Base-by-base conservation (phyloP, 805 yeast genomes). In the Starmera quercuum region DNA sequence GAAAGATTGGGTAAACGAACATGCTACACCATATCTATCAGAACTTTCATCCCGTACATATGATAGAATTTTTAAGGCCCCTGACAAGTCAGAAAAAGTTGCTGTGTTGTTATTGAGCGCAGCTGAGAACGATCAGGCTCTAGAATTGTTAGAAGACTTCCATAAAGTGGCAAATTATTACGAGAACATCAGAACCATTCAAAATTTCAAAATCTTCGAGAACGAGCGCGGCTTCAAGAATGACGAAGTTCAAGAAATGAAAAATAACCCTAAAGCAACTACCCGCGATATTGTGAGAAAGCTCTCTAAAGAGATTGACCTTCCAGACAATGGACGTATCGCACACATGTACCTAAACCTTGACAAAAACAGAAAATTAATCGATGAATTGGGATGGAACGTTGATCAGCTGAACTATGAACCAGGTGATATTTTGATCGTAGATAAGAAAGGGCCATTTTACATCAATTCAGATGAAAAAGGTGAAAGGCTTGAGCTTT, bases 351-450 rank as follows among this genome's bases (percentile, higher is more conserved):
- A 64, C 42, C 41, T 78, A 10, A 85, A 82, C 46, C 42, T 75
- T 14, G 50, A 65, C 2, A 57, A 62, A 14, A 47, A 59, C 28
- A 46, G 50, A 2, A 42, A 53, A 4, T 43, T 64, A 9, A 50
- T 65, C 5, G 29, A 45, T 3, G 28, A 40, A 3, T 26, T 41
- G 9, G 55, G 53, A 2, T 36, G 48, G 13, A 39, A 44, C 9
- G 31, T 45, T 20, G 33, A 39, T 26, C 41, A 54, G 2, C 44
- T 49, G n/a, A 35, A 46, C 0, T 66, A 59, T 40, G 39, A 53
- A 8, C 49, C 58, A 3, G 90, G 88, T 6, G 84, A 81, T 49
- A 61, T 73, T 0, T 46, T 83, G 2, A 53, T 83, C 3, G 55
- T 79, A 22, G 70, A 59, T 51, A 62, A 54, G 40, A 41, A 37